Conservation (phyloP, 2,329 filamentous ascomycete species). For the Colletotrichum paranaense region DNA sequence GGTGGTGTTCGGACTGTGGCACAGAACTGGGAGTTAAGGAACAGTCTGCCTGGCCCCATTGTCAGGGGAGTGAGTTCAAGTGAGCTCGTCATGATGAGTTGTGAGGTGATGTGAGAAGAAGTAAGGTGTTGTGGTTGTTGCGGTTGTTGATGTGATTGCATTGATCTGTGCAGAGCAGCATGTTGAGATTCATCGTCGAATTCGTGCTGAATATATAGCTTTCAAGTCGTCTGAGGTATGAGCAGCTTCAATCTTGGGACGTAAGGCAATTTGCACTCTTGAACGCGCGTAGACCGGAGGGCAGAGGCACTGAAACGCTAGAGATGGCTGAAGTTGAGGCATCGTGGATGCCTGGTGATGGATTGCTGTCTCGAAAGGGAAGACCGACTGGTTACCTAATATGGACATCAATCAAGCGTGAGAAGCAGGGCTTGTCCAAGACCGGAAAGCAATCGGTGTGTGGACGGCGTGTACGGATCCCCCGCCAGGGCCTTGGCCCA, state of each 20-base stretch:
- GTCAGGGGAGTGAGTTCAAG: background rate
- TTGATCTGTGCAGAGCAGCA: background rate
- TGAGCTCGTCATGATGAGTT: conserved; percentile 23
- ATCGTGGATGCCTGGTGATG: background rate
- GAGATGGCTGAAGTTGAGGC: background rate
- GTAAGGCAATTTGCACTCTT: background rate
- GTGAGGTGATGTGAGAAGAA: background rate
- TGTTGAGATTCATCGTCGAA: background rate
- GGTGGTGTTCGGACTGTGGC: conserved; percentile 39
- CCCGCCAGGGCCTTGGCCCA: background rate
- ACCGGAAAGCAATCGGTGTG: background rate
- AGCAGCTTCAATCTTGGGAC: background rate
- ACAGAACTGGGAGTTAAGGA: conserved; percentile 42
- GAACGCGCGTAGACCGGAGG: background rate
- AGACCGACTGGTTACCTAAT: background rate
- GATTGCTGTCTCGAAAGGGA: background rate
- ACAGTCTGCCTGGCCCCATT: conserved; percentile 19
- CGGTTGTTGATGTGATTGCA: background rate
- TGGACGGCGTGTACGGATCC: background rate
- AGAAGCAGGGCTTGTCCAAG: no score
- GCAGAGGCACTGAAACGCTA: background rate
- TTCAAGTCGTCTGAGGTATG: background rate
- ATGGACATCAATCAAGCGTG: background rate
- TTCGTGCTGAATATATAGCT: background rate
- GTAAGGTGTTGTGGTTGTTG: background rate